phyloP scores from a whole-genome alignment of 2,329 filamentous ascomycete genomes.

The Penicillium janthinellum region DNA sequence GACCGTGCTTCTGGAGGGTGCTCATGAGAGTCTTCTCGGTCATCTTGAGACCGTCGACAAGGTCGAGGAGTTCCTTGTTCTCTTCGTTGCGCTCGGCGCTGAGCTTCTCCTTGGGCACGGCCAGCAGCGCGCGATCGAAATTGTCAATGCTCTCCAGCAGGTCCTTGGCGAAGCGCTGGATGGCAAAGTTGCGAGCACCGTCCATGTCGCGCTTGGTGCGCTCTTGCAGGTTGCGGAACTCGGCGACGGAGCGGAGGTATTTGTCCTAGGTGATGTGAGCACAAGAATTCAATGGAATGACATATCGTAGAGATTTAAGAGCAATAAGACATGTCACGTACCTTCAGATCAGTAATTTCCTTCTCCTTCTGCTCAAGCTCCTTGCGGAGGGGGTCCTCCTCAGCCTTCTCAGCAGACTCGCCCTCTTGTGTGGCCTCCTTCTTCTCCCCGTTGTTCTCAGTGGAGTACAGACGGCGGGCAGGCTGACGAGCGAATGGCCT shows the following conservation, averaged over 20 bases:
- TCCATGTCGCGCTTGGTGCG: conserved; percentile 90
- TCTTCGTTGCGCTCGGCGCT: conserved; percentile 54
- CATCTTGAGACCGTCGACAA: conserved; percentile 93
- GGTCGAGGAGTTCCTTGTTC: conserved; percentile 72
- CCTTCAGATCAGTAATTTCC: conserved; percentile 82
- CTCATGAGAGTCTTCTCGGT: conserved; percentile 84
- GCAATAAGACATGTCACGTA: conserved; percentile 42
- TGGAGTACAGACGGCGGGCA: conserved; percentile 46
- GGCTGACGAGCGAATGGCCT: conserved; percentile 38
- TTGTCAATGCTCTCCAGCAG: conserved; percentile 95
- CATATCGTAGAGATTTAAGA: not conserved
- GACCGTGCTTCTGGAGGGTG: conserved; percentile 89
- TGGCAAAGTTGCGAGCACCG: conserved; percentile 84
- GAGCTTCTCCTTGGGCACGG: conserved; percentile 75
- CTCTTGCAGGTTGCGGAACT: conserved; percentile 97
- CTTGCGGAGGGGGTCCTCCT: conserved; percentile 59
- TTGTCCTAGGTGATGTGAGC: conserved; percentile 68
- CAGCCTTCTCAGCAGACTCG: conserved; percentile 46
- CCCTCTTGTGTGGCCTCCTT: conserved; percentile 40
- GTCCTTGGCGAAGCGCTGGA: conserved; percentile 91
- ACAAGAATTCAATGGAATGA: not conserved
- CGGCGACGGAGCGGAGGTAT: conserved; percentile 89
- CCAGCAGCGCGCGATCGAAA: conserved; percentile 85
- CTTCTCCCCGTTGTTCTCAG: conserved; percentile 41
- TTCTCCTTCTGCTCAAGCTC: conserved; percentile 72